Conservation (phyloP, 2,329 filamentous ascomycete genomes). For the Talaromyces sp. region DNA sequence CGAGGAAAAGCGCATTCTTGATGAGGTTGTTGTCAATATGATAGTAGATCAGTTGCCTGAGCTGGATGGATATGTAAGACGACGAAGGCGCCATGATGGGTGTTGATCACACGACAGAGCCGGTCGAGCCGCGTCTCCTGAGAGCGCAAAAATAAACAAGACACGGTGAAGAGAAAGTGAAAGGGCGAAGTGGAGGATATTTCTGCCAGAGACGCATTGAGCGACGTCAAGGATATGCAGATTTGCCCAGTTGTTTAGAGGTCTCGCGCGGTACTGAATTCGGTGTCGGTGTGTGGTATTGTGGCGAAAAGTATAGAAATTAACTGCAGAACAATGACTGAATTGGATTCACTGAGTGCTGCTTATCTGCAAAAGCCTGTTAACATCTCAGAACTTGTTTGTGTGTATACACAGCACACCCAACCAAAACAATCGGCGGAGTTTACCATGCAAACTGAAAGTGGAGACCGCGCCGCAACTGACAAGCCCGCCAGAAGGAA, state of each 20-base stretch:
- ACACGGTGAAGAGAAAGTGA: not conserved
- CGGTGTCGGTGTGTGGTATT: not conserved
- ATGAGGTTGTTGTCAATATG: constrained; percentile 83
- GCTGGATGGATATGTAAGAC: constrained; percentile 53
- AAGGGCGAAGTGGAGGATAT: constrained; percentile 1
- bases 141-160: not conserved
- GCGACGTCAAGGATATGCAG: constrained; percentile 1
- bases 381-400: not conserved
- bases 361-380: not conserved
- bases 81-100: constrained; percentile 52
- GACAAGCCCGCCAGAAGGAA: constrained; percentile 5
- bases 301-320: not conserved
- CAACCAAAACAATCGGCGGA: constrained; percentile 8
- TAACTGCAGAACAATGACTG: not conserved
- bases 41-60: constrained; percentile 63
- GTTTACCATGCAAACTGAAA: constrained; percentile 12
- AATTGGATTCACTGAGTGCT: not conserved
- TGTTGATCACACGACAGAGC: not conserved
- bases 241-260: not conserved
- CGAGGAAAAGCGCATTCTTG: constrained; percentile 89
- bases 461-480: constrained; percentile 10
- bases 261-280: not conserved
- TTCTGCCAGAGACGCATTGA: constrained; percentile 10
- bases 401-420: not conserved
- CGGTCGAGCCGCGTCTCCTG: not conserved